These are phyloP conservation scores for Cyberlindnera xylosilytica DNA, from an alignment of 805 yeast species.

Conservation along the genomic window DNA sequence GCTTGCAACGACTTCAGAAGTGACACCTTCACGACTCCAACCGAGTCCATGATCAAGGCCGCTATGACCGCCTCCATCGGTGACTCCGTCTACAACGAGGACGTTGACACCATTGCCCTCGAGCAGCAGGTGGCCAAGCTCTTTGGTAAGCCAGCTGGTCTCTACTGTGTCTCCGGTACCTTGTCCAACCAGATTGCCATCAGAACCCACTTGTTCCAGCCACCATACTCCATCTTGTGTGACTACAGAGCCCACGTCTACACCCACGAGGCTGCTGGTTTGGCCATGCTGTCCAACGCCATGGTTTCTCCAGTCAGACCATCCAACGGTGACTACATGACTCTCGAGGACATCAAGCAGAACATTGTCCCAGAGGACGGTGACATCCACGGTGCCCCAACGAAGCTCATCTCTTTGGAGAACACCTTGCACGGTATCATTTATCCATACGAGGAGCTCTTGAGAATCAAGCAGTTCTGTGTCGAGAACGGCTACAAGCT, in stretches of 20 bases:
- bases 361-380: conserved; percentile 67
- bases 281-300: conserved; percentile 86
- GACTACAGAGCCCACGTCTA: conserved; percentile 85
- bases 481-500: conserved; percentile 52
- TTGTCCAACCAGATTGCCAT: conserved; percentile 87
- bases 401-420: conserved; percentile 78
- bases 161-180: conserved; percentile 87
- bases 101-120: conserved; percentile 59
- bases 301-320: conserved; percentile 87
- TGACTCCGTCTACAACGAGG: conserved; percentile 89
- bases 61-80: conserved; percentile 61
- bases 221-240: conserved; percentile 80
- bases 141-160: conserved; percentile 77
- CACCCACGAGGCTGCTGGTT: conserved; percentile 85
- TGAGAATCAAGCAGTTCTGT: conserved; percentile 69
- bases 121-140: conserved; percentile 62
- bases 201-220: conserved; percentile 71
- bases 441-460: conserved; percentile 75
- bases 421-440: conserved; percentile 85
- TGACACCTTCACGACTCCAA: conserved; percentile 91
- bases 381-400: conserved; percentile 87
- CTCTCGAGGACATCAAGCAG: conserved; percentile 74
- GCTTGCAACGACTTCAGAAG: conserved; percentile 56
- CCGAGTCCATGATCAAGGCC: conserved; percentile 66
- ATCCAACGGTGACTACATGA: conserved; percentile 67